Evolutionary conservation across 352 stramenopile species (phyloP).

Genomic region (Pythium aristosporum): DNA sequence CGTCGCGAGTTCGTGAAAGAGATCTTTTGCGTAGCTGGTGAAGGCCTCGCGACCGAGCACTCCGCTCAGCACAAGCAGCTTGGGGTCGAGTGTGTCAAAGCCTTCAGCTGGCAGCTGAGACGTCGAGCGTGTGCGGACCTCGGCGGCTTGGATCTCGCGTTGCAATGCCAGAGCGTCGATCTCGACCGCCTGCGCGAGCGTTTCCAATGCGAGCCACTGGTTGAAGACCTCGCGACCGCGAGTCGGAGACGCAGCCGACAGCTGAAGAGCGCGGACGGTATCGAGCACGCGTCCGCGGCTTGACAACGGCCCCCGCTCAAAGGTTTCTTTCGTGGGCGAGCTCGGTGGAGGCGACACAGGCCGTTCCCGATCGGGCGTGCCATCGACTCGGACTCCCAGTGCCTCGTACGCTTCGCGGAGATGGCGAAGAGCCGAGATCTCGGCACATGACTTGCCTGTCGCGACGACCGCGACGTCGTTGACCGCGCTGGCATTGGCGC

Average conservation of each 20-base stretch:
- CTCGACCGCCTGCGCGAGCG: slow-evolving; percentile 15
- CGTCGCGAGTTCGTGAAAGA: slow-evolving; percentile 38
- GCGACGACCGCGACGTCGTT: slow-evolving; percentile 1
- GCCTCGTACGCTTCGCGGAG: slow-evolving; percentile 33
- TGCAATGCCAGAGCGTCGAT: slow-evolving; percentile 19
- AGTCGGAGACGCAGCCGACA: not conserved
- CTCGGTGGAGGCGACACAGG: not conserved
- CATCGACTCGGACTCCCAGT: slow-evolving; percentile 6
- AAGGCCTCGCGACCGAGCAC: slow-evolving; percentile 48
- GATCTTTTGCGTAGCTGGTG: slow-evolving; percentile 39
- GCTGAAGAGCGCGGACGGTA: slow-evolving; percentile 29
- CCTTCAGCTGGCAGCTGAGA: slow-evolving; percentile 19
- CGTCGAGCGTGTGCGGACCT: slow-evolving; percentile 20
- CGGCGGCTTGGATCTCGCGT: slow-evolving; percentile 26
- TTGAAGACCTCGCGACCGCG: slow-evolving; percentile 14
- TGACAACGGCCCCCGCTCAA: not conserved
- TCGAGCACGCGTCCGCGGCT: slow-evolving; percentile 10
- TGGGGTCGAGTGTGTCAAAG: slow-evolving; percentile 24
- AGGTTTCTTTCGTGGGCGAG: not conserved
- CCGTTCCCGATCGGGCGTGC: not conserved
- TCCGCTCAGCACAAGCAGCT: slow-evolving; percentile 51
- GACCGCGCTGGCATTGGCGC: not conserved
- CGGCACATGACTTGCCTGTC: slow-evolving; percentile 24
- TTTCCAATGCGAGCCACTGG: slow-evolving; percentile 30
- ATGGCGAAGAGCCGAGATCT: slow-evolving; percentile 34